Base-by-base conservation (phyloP, 2,329 filamentous ascomycete species). In the Pseudogymnoascus sp. region DNA sequence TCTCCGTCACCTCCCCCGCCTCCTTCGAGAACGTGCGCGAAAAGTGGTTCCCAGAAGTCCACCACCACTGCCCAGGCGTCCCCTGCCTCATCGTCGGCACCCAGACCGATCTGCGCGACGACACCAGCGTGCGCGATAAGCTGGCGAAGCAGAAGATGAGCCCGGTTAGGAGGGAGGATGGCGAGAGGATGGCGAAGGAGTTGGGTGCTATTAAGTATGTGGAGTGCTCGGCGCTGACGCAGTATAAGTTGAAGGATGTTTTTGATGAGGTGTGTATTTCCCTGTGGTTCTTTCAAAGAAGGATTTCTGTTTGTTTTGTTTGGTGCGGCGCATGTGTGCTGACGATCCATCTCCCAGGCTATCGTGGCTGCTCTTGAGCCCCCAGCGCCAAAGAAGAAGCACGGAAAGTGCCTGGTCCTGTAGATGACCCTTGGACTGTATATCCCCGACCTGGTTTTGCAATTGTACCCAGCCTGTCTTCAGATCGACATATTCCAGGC, bases 21-120 rank as follows among this genome's bases (percentile, higher is more conserved):
- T 97, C 93, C 6, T 99, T 99, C 77, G 95, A 99, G 77, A 99
- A 99, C 89, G 95, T 98, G 62, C 88, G 93, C 73, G 93, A 97
- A 83, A 97, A 97, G 79, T 97, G 93, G 93, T 96, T 97, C 73
- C 95, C 95, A 54, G 95, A 99, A 79, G 95, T 99, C 48, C 93
- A 96, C 77, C 95, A 99, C 79, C 95, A 99, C 79, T 99, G 95
- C 76, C 95, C 95, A 16, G 95, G 95, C 68, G 95, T 99, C 39
- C 95, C 95, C 62, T 98, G 95, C 83, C 83, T 99, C 69, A 97
- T 99, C 70, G 95, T 99, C 67, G 95, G 95, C 72, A 99, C 95
- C 23, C 95, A 99, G 80, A 93, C 93, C 68, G 95, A 99, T 87
- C 82, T 99, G 78, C 84, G 95, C 74, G 92, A 98, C 69, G 95